Conservation (phyloP, 371 early-diverging fungal genomes). For the Mucor plumbeus region DNA sequence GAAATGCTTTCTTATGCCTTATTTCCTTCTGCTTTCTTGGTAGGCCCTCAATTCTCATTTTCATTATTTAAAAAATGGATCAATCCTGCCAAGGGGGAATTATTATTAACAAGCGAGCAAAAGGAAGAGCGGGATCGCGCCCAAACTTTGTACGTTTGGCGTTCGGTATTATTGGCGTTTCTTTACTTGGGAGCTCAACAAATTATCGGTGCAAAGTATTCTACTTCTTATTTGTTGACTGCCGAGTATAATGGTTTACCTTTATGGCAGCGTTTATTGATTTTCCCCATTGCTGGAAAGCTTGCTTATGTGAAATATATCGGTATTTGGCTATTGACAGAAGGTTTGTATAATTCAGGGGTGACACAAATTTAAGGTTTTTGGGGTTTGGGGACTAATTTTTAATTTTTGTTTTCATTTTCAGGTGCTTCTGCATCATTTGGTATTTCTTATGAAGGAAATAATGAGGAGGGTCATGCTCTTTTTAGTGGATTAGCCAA, state of each 20-base stretch:
- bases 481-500: slow-evolving; percentile 69
- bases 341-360: slow-evolving; percentile 44
- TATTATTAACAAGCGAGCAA: slow-evolving; percentile 24
- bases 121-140: slow-evolving; percentile 49
- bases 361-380: slow-evolving; percentile 20
- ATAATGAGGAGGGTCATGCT: slow-evolving; percentile 50
- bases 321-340: slow-evolving; percentile 73
- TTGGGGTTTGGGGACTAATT: slow-evolving; percentile 18
- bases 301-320: slow-evolving; percentile 70
- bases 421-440: slow-evolving; percentile 61
- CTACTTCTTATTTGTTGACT: slow-evolving; percentile 55
- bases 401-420: not conserved
- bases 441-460: slow-evolving; percentile 71
- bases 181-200: slow-evolving; percentile 62
- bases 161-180: slow-evolving; percentile 52
- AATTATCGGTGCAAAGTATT: slow-evolving; percentile 52
- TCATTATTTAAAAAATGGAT: slow-evolving; percentile 62
- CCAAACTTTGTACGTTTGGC: slow-evolving; percentile 48
- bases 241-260: slow-evolving; percentile 52
- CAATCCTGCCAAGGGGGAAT: slow-evolving; percentile 5
- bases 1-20: slow-evolving; percentile 64
- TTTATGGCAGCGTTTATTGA: slow-evolving; percentile 44
- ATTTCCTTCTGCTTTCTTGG: slow-evolving; percentile 70
- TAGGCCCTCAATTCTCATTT: slow-evolving; percentile 80
- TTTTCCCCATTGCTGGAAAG: slow-evolving; percentile 61